Conservation (phyloP, 2,329 filamentous ascomycete genomes). For the Botryotinia globosa region DNA sequence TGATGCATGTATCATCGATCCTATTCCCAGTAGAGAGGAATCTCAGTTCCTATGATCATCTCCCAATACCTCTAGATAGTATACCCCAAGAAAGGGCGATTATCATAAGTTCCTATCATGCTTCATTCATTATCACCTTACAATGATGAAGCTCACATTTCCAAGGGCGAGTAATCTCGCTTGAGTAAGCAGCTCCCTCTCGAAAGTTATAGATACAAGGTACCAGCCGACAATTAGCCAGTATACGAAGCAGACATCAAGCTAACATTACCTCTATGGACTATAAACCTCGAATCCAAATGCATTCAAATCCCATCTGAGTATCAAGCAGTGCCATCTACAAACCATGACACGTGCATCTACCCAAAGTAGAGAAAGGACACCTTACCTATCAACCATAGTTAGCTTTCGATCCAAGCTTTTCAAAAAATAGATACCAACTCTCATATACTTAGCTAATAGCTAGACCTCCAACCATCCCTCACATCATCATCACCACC, state of each 20-base stretch:
- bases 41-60: not conserved
- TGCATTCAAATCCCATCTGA: not conserved
- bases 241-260: not conserved
- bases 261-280: not conserved
- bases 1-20: not conserved
- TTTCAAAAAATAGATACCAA: not conserved
- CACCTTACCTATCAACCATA: not conserved
- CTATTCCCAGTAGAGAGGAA: not conserved
- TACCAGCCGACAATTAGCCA: not conserved
- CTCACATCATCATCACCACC: not conserved
- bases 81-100: not conserved
- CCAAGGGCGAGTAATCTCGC: not conserved
- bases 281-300: rapidly evolving
- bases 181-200: not conserved
- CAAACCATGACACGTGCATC: not conserved
- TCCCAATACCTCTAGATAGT: not conserved
- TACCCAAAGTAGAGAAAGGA: not conserved
- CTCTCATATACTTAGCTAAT: too few relatives aligned
- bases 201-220: not conserved
- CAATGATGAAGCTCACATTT: not conserved
- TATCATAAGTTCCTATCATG: not conserved
- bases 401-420: not conserved
- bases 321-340: not conserved
- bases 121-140: not conserved
- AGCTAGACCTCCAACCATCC: not conserved